Conservation (phyloP, 345 rosid genomes). For the Hibiscus tridactylites region DNA sequence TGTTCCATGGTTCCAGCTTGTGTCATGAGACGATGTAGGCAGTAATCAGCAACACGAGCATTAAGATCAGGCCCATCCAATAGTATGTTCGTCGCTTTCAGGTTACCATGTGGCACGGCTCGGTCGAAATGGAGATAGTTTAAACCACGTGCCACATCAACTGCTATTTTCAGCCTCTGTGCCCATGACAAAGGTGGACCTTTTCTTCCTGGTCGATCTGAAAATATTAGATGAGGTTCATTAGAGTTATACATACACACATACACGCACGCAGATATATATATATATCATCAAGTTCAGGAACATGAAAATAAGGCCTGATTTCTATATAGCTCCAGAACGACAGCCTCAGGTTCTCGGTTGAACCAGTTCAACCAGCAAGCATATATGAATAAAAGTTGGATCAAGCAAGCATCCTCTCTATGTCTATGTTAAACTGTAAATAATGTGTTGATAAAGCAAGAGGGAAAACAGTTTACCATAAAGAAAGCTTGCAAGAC, state of each 20-base stretch:
- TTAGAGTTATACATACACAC: background rate
- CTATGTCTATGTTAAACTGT: background rate
- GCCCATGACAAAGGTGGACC: conserved; percentile 77
- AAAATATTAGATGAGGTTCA: conserved; percentile 7
- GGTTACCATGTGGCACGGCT: conserved; percentile 93
- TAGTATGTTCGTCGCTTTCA: conserved; percentile 76
- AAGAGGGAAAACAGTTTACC: conserved; percentile 38
- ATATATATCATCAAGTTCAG: too few species aligned
- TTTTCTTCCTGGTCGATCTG: conserved; percentile 93
- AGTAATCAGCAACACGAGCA: conserved; percentile 89
- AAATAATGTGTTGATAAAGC: background rate
- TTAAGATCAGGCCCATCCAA: conserved; percentile 89
- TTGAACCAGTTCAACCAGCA: background rate
- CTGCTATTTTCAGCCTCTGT: conserved; percentile 82
- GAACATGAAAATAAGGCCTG: too few species aligned
- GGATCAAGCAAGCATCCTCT: too few species aligned
- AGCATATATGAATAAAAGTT: too few species aligned
- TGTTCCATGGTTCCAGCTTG: conserved; percentile 92
- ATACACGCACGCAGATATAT: too few species aligned
- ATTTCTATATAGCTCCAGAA: background rate
- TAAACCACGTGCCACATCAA: conserved; percentile 94
- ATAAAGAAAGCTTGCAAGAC: conserved; percentile 93
- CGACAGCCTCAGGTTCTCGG: background rate
- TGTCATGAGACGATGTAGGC: conserved; percentile 94
- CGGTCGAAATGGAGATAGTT: conserved; percentile 98